phyloP scores from a whole-genome alignment of 805 yeast species.

The Nakazawaea sp. region DNA sequence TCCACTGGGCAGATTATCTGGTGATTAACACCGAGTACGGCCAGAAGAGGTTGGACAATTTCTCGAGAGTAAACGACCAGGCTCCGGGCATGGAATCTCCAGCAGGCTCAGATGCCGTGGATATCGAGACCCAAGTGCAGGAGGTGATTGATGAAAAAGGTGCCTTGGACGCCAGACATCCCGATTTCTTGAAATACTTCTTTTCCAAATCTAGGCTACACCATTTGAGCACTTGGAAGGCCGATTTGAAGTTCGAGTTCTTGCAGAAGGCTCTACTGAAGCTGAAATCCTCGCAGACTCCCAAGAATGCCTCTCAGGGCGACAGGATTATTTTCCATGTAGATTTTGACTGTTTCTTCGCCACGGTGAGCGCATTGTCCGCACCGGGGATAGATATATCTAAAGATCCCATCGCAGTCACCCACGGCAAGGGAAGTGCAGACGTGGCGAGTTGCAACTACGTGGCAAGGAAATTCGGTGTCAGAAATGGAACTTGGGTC shows the following conservation, averaged over 20 bases:
- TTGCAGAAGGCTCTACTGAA: slow-evolving; percentile 35
- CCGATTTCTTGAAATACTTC: slow-evolving; percentile 63
- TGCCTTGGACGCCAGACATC: slow-evolving; percentile 60
- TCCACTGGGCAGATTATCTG: slow-evolving; percentile 69
- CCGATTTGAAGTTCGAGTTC: slow-evolving; percentile 59
- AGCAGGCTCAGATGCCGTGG: background rate
- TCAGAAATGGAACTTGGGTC: slow-evolving; percentile 89
- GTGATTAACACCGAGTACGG: slow-evolving; percentile 47
- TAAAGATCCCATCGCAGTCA: slow-evolving; percentile 52
- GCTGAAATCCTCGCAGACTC: background rate
- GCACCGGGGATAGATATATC: slow-evolving; percentile 43
- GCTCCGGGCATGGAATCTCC: background rate
- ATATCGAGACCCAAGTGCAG: background rate
- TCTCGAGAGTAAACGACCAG: slow-evolving; percentile 11
- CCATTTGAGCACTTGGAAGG: slow-evolving; percentile 83
- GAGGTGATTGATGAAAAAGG: slow-evolving; percentile 6
- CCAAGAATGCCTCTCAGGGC: slow-evolving; percentile 1
- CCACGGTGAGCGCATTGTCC: slow-evolving; percentile 66
- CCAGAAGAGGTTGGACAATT: slow-evolving; percentile 37
- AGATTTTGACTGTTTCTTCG: slow-evolving; percentile 94
- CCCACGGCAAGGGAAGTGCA: slow-evolving; percentile 52
- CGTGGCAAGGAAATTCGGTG: slow-evolving; percentile 72
- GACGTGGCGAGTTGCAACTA: slow-evolving; percentile 94
- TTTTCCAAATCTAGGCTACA: slow-evolving; percentile 82
- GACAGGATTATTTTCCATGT: slow-evolving; percentile 55